Evolutionary conservation across 495 filamentous ascomycete genomes (phyloP), one percentile per base, ranked within the genome.

Genomic region (Annulohypoxylon moriforme): DNA sequence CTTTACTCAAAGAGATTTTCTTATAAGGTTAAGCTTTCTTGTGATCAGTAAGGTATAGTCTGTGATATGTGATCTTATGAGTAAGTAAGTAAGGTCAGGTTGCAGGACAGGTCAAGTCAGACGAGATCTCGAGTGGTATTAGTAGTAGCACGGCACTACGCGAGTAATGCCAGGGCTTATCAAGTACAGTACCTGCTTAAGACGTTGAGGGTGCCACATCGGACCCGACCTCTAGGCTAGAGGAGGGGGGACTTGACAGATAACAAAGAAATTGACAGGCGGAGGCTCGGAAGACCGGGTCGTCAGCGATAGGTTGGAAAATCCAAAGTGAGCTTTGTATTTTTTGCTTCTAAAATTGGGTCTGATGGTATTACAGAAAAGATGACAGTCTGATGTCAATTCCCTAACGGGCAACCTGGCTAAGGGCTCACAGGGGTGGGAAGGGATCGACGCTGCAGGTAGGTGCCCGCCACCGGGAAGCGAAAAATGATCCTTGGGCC

Each of bases 311-410:
- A 68, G 69, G 64, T 64, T 40, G 13, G 14, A 72, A 60, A 53
- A 34, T 36, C 38, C 44, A 59, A 38, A 67, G 59, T n/a, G 57
- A 58, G 50, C 25, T 33, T 25, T 38, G 55, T 40, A 24, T 14
- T 14, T 14, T 14, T 52, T 46, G 42, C 29, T 68, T 72, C 69
- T 68, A 72, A 64, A 72, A 60, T 53, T 64, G 64, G 64, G 18
- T 20, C 50, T 57, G 34, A 71, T 56, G 55, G 68, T 61, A 53
- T 59, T 40, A 67, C 50, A 58, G 46, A 18, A 47, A 47, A 64
- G 42, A 58, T 50, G 50, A 47, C 58, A 64, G 36, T 60, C 64
- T 72, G 69, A 64, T 68, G 53, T 68, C 64, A 49, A 53, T 40
- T 53, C 47, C 46, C 46, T 50, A n/a, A 36, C 20, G 4, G n/a